phyloP scores from a whole-genome alignment of 768 basidiomycete genomes.

The Cytidiella melzeri region DNA sequence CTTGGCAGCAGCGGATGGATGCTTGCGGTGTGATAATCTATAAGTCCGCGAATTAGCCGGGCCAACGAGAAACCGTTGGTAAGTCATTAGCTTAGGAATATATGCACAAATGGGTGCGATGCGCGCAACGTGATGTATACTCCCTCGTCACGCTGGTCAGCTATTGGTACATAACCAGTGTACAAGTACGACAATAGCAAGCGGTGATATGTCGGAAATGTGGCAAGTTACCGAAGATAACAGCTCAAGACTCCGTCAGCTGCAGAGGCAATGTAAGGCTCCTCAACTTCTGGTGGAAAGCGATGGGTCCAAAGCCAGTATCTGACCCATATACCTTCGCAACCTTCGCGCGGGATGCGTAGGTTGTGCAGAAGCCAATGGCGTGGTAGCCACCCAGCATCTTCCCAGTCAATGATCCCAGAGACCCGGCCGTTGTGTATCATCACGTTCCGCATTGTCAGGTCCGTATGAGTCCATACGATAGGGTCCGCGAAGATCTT shows the following conservation, averaged over 20 bases:
- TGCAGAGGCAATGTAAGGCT: not conserved
- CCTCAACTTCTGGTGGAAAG: not conserved
- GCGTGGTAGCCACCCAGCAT: slow-evolving; percentile 8
- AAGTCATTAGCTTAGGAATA: no score
- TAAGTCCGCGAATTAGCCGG: no score
- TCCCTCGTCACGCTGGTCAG: no score
- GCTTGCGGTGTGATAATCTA: no score
- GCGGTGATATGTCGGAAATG: no score
- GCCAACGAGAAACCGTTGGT: no score
- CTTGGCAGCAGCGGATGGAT: no score
- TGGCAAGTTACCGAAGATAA: not conserved
- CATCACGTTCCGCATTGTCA: slow-evolving; percentile 4
- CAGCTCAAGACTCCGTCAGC: not conserved
- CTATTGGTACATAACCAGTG: no score
- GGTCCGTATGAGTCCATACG: slow-evolving; percentile 9
- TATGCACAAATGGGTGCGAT: no score
- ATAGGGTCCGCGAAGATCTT: not conserved
- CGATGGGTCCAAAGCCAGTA: not conserved
- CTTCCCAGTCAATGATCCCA: slow-evolving; percentile 9
- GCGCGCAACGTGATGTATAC: no score
- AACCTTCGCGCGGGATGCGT: not conserved
- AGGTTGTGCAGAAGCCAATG: slow-evolving; percentile 1
- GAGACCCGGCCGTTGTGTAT: slow-evolving; percentile 5
- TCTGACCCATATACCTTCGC: not conserved
- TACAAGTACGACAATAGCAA: no score